A percentile compares a stretch with the other conserved stretches of the same genome.
Evolutionary conservation across 2,329 filamentous ascomycete genomes (phyloP).

Genomic region (Trichoderma breve): DNA sequence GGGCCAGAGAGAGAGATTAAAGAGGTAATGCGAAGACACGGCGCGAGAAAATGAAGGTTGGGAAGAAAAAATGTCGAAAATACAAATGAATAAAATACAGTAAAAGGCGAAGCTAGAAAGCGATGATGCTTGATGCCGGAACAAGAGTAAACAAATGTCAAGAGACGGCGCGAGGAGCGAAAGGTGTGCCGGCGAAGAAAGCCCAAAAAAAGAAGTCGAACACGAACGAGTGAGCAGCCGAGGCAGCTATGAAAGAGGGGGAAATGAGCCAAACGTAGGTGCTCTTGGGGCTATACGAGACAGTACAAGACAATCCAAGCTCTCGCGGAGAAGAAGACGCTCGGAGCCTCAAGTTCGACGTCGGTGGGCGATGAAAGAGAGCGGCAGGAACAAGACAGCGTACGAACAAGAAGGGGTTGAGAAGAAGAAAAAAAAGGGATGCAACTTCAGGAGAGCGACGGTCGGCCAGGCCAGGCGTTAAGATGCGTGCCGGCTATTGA

Average conservation of each 20-base stretch:
- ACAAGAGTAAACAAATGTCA: not conserved
- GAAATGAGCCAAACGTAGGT: slow-evolving; percentile 13
- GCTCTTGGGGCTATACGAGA: slow-evolving; percentile 12
- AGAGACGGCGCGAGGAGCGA: slow-evolving; percentile 6
- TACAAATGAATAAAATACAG: not conserved
- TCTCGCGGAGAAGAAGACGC: slow-evolving; percentile 11
- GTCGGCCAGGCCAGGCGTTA: slow-evolving; percentile 19
- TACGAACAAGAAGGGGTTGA: slow-evolving; percentile 20
- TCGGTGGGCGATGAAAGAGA: slow-evolving; percentile 18
- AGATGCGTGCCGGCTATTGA: slow-evolving; percentile 19
- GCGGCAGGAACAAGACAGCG: slow-evolving; percentile 20
- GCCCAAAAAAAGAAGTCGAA: slow-evolving; percentile 7
- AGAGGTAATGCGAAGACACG: not conserved
- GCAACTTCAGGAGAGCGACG: slow-evolving; percentile 20
- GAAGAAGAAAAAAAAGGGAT: slow-evolving; percentile 18
- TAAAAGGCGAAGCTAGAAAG: not conserved
- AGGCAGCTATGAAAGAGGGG: slow-evolving; percentile 17
- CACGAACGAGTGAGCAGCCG: slow-evolving; percentile 17
- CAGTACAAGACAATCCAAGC: slow-evolving; percentile 1
- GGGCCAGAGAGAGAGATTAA: slow-evolving; percentile 1
- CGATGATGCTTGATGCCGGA: not conserved
- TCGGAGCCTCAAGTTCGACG: slow-evolving; percentile 4
- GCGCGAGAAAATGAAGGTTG: not conserved
- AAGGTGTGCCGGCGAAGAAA: not conserved
- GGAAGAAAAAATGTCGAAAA: not conserved